These are phyloP conservation scores for Podaxis rugospora DNA, from an alignment of 768 basidiomycete genomes.

Conservation along the genomic window DNA sequence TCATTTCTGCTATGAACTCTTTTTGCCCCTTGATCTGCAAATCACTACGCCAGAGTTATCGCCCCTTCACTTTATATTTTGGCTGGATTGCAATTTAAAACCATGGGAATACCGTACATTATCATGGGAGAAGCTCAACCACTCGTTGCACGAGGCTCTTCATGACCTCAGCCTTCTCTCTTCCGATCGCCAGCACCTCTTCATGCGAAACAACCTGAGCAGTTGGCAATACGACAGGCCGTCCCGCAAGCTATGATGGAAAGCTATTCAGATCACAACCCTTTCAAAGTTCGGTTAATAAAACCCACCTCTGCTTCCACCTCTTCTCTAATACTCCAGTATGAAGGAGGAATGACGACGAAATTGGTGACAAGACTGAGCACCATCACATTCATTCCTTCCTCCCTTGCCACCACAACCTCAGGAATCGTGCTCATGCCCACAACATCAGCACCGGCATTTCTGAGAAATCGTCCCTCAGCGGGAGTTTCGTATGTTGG, in stretches of 20 bases:
- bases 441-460: slow-evolving; percentile 82
- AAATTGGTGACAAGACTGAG: slow-evolving; percentile 84
- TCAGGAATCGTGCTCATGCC: slow-evolving; percentile 94
- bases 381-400: slow-evolving; percentile 71
- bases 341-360: slow-evolving; percentile 68
- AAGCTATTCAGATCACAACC: background rate
- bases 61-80: too few species aligned
- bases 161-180: slow-evolving; percentile 68
- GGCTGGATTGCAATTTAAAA: too few species aligned
- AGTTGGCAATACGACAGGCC: slow-evolving; percentile 33
- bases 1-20: slow-evolving; percentile 32
- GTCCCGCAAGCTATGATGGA: slow-evolving; percentile 54
- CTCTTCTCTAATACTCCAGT: slow-evolving; percentile 67
- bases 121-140: slow-evolving; percentile 29
- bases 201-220: slow-evolving; percentile 65
- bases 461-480: slow-evolving; percentile 73
- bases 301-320: slow-evolving; percentile 69
- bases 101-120: background rate
- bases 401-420: slow-evolving; percentile 75
- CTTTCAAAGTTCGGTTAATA: background rate
- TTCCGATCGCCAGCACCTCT: slow-evolving; percentile 68
- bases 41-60: background rate
- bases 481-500: slow-evolving; percentile 90
- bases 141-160: slow-evolving; percentile 64
- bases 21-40: background rate